Evolutionary conservation across 371 early-diverging fungal genomes (phyloP), one percentile per base, ranked within the genome.

Genomic region (Quaeritorhiza haematococci): DNA sequence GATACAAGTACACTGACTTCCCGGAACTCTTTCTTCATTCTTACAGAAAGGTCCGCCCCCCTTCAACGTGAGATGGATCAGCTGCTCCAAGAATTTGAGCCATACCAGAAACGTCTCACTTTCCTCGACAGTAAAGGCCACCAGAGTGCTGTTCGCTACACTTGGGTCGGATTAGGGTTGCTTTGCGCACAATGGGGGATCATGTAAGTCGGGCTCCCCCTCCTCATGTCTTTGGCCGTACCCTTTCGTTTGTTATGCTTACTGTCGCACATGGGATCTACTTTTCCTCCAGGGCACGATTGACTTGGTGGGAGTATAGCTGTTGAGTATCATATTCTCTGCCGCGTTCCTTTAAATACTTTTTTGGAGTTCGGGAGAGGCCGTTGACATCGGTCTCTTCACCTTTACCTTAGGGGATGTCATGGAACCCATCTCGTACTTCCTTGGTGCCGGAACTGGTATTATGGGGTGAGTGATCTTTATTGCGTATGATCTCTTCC

Each of bases 361-460:
- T n/a, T n/a, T n/a, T n/a, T n/a, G n/a, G n/a, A n/a, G n/a, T n/a
- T n/a, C n/a, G n/a, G n/a, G n/a, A n/a, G n/a, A n/a, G n/a, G n/a
- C n/a, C n/a, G n/a, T n/a, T n/a, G n/a, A n/a, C n/a, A n/a, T n/a
- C n/a, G 46, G 46, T 46, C 46, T 46, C 8, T 19, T 8, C 48
- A 19, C 17, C 8, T 47, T 26, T 47, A 19, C 26, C 19, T 30
- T 28, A 5, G 5, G 33, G 24, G 33, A 13, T 13, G 63, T 63
- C 10, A 63, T 63, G 63, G 63, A 63, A 53, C 63, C 63, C n/a
- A 58, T 63, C 27, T 49, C 49, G 17, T 63, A 63, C 45, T 63
- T 63, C 52, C 27, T 63, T 8, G 53, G 56, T 6, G 58, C 63
- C 44, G 63, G 63, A 8, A 58, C 63, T 8, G 63, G 63, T 3